Base-by-base conservation (phyloP, 1,284 basidiomycete genomes). In the Takashimella koratensis region DNA sequence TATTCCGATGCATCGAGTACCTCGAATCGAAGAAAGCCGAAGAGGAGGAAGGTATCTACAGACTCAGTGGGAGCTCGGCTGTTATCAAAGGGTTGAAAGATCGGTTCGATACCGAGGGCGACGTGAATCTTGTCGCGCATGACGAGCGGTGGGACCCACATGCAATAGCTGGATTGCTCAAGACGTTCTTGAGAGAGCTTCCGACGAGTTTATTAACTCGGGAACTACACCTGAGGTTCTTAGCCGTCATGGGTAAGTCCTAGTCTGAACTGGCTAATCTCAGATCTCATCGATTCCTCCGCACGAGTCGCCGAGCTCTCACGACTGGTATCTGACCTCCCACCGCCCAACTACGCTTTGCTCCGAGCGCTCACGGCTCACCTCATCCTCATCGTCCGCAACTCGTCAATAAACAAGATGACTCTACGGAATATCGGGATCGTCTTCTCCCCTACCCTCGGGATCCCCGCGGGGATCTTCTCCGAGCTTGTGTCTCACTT, bases 401-500 rank as follows among this genome's bases (percentile, higher is more conserved):
- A 96, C 71, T 84, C 90, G 16, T 73, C 83, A 43, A 79, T 87
- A 56, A 98, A 98, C 84, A 98, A 96, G 81, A 99, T 99, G 96
- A 96, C 89, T 43, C 87, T 98, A 83, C 85, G 94, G 30, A 99
- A 99, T 70, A 91, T 98, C 24, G 93, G 94, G 20, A 98, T 99
- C 58, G 95, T 98, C 25, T 97, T 96, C 76, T 92, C 89, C 59
- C 93, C 94, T 3, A 96, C 93, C 1, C 80, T 97, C 6, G 91
- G 90, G 36, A 95, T 97, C 62, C 93, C 93, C 13, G 93, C 92
- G 0, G 92, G 91, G 5, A 88, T 96, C 45, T 94, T 96, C 76
- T 91, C 88, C 68, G 79, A 96, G 63, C 90, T 96, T 83, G 83
- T 96, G 24, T 86, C 84, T 55, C 90, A 94, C 70, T 95, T 94